Conservation (phyloP, 805 yeast genomes). For the Saccharomycopsis selenospora region DNA sequence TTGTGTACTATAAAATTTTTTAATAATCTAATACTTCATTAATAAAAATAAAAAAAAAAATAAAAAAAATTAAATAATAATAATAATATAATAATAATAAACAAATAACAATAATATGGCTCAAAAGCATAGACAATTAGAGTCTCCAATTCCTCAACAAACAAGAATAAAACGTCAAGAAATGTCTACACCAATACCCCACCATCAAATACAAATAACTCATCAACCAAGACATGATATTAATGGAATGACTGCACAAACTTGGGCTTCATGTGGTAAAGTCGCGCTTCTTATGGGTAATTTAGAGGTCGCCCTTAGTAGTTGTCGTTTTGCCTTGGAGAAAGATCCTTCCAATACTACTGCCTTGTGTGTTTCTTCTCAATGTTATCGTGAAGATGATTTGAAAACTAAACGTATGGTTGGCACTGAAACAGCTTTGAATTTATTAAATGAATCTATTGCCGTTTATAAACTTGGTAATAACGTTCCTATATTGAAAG, state of each 20-base stretch:
- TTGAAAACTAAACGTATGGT: constrained; percentile 32
- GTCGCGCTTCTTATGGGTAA: constrained; percentile 17
- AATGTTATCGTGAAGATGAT: constrained; percentile 35
- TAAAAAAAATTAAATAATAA: too few species aligned
- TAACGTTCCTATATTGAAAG: constrained; percentile 38
- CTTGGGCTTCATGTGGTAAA: constrained; percentile 20
- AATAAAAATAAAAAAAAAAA: too few species aligned
- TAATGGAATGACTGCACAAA: constrained; percentile 1
- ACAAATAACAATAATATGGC: too few species aligned
- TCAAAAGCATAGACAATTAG: constrained; percentile 14
- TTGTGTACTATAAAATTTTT: too few species aligned
- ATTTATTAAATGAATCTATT: constrained; percentile 34
- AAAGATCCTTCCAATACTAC: constrained; percentile 34
- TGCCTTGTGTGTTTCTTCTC: constrained; percentile 40
- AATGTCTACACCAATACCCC: constrained; percentile 2
- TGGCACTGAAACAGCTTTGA: constrained; percentile 36
- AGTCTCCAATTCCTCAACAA: constrained; percentile 14
- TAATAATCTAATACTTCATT: too few species aligned
- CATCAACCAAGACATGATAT: background rate
- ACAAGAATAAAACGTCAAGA: constrained; percentile 18
- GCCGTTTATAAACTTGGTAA: constrained; percentile 32
- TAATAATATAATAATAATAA: too few species aligned
- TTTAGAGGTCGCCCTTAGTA: constrained; percentile 34
- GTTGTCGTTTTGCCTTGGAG: constrained; percentile 37
- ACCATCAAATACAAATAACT: background rate